A percentile compares a stretch with the other conserved stretches of the same genome.
phyloP scores from a whole-genome alignment of 352 stramenopile genomes.

The Phytophthora rubi region DNA sequence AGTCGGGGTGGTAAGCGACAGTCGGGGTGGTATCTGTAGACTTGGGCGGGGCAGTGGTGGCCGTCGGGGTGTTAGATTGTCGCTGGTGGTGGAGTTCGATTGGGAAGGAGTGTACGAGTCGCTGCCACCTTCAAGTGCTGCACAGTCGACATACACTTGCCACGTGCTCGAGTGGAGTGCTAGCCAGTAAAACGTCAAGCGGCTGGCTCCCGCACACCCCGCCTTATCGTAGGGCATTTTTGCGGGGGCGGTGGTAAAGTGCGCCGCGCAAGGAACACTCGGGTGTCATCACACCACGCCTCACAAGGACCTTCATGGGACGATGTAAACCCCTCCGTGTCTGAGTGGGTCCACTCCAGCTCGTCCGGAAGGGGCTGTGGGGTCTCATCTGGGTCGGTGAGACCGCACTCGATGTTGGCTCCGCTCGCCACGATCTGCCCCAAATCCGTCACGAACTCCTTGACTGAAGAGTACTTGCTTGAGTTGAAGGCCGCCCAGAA shows the following conservation, averaged over 20 bases:
- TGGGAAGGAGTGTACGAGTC: conserved; percentile 19
- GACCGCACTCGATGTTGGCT: conserved; percentile 34
- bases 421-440: conserved; percentile 19
- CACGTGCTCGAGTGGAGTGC: conserved; percentile 40
- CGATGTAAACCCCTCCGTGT: conserved; percentile 36
- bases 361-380: conserved; percentile 37
- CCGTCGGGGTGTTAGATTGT: conserved; percentile 15
- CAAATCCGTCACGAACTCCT: conserved; percentile 28
- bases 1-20: conserved; percentile 5
- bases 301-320: conserved; percentile 47
- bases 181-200: conserved; percentile 41
- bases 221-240: conserved; percentile 36
- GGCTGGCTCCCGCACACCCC: conserved; percentile 30
- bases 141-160: conserved; percentile 47
- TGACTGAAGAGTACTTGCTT: conserved; percentile 31
- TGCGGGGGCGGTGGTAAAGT: conserved; percentile 35
- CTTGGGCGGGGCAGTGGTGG: conserved; percentile 15
- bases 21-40: conserved; percentile 12
- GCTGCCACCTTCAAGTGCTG: conserved; percentile 23
- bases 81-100: conserved; percentile 21
- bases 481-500: conserved; percentile 30
- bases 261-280: conserved; percentile 36
- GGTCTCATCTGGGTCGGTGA: conserved; percentile 33
- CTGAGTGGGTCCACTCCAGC: conserved; percentile 44
- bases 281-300: conserved; percentile 46